Base-by-base conservation (phyloP, 2,329 filamentous ascomycete species). In the Xylariaceae sp. region DNA sequence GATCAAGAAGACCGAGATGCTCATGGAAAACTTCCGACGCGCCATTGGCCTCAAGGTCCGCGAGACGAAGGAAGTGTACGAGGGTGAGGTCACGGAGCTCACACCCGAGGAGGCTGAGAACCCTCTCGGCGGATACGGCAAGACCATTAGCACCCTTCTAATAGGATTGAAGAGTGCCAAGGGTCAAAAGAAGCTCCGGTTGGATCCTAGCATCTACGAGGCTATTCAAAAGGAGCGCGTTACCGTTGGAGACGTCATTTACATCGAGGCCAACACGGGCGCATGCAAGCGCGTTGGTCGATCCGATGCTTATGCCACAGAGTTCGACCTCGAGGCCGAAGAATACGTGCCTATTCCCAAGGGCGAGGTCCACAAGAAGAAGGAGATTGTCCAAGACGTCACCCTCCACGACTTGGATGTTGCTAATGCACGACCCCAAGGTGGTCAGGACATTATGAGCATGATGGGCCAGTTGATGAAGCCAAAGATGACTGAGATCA, bases 381-480 rank as follows among this genome's bases (percentile, higher is more conserved):
- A 99, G 81, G 94, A 99, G 77, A 96, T 99, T 68, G 94, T 99
- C 41, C 94, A 99, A 75, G 94, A 99, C 71, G 94, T 99, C 64
- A 97, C 94, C 51, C 82, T 99, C 65, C 94, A 99, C 75, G 94
- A 99, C 72, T 81, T 99, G 58, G 94, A 99, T 72, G 88, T 97
- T 64, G 94, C 94, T 65, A 99, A 99, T 71, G 89, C 94, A 11
- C 82, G 93, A 69, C 94, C 94, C 3, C 92, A 97, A 78, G 94
- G 94, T 56, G 94, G 94, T 50, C 94, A 99, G 80, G 94, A 99
- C 75, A 96, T 99, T 66, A 97, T 99, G 92, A 97, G 92, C 79
- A 97, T 99, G 94, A 97, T 99, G 93, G 94, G 94, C 69, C 94
- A 99, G 77, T 79, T 99, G 71, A 97, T 97, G 92, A 97, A 97